Conservation (phyloP, 2,329 filamentous ascomycete species). For the Venturia effusa region DNA sequence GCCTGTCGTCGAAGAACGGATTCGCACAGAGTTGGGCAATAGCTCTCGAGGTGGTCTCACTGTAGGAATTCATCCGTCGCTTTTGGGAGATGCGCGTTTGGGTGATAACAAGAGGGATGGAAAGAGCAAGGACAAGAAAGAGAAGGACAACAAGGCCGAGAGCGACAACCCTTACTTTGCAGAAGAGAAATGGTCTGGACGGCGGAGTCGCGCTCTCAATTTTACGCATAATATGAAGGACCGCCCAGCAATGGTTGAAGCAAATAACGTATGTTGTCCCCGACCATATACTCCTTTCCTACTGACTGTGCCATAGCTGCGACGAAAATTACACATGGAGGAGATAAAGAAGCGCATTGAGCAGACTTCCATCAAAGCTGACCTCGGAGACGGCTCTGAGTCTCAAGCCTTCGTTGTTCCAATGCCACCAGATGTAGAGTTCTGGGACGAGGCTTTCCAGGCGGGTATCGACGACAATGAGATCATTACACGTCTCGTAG, state of each 20-base stretch:
- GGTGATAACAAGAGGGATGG: constrained; percentile 33
- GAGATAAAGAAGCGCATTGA: constrained; percentile 91
- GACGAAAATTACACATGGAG: constrained; percentile 79
- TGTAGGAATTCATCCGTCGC: constrained; percentile 65
- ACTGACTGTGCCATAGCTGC: constrained; percentile 32
- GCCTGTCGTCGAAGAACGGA: constrained; percentile 28
- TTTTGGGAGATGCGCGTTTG: constrained; percentile 35
- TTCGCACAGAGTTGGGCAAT: constrained; percentile 31
- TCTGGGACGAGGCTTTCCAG: constrained; percentile 91
- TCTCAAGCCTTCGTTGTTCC: constrained; percentile 73
- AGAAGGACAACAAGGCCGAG: constrained; percentile 33
- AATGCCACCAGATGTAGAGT: constrained; percentile 78
- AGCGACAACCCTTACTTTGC: constrained; percentile 68
- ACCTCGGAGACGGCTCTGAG: constrained; percentile 87
- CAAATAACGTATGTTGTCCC: constrained; percentile 49
- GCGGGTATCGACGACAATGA: constrained; percentile 59
- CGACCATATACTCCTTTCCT: background rate
- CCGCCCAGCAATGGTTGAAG: constrained; percentile 25
- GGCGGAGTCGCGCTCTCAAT: background rate
- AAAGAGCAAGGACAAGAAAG: constrained; percentile 22
- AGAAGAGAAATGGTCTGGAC: background rate
- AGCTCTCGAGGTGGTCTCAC: constrained; percentile 57
- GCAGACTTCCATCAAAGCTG: constrained; percentile 68
- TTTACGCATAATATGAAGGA: constrained; percentile 10
- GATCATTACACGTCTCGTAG: constrained; percentile 82